phyloP scores from a whole-genome alignment of 768 basidiomycete species.

The Suillus lakei region DNA sequence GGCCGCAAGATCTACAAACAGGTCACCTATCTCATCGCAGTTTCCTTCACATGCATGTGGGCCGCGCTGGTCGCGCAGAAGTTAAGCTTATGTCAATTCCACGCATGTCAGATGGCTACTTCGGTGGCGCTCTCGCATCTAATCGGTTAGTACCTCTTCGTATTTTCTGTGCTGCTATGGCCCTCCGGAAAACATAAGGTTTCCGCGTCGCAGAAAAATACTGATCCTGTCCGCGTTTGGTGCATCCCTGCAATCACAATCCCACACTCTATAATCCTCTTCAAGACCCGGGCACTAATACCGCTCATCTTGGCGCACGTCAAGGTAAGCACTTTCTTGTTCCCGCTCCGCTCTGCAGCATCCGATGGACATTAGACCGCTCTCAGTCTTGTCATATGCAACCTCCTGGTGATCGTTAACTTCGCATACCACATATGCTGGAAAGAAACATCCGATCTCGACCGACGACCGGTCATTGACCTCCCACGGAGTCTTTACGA shows the following conservation, averaged over 20 bases:
- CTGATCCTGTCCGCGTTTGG: too few relatives aligned
- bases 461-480: neutral
- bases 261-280: too few relatives aligned
- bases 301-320: neutral
- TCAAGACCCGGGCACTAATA: too few relatives aligned
- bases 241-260: too few relatives aligned
- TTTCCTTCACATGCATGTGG: neutral
- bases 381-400: conserved; percentile 1
- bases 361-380: neutral
- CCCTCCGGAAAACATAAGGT: too few relatives aligned
- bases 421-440: neutral
- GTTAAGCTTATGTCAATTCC: neutral
- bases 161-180: neutral
- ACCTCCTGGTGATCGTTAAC: conserved; percentile 4
- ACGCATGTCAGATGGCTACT: neutral
- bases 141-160: neutral
- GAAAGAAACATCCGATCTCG: neutral
- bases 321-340: neutral
- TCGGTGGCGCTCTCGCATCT: neutral
- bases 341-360: neutral
- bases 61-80: neutral
- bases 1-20: too few relatives aligned
- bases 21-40: neutral
- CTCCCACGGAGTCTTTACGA: neutral
- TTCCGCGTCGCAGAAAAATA: too few relatives aligned